Percentiles rank a stretch among this genome's conserved stretches.
Conservation (phyloP, 2,329 filamentous ascomycete genomes). For the Ophiostoma sp. region DNA sequence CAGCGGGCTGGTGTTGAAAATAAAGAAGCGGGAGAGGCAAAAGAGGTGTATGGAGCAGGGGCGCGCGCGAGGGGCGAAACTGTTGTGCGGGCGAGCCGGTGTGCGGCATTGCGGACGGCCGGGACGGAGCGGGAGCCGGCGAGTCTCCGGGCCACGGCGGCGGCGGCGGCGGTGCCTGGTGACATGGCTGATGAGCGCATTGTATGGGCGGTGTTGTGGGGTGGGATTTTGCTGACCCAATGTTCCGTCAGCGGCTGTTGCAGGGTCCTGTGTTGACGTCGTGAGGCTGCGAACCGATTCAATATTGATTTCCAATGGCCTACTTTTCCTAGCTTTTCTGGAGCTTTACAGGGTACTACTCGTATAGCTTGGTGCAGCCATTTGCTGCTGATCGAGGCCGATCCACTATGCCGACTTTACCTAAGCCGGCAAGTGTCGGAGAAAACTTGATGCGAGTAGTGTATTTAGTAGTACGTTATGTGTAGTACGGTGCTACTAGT, state of each 20-base stretch:
- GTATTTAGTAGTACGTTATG: background rate
- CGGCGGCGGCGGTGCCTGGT: constrained; percentile 1
- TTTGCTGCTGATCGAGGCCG: constrained; percentile 11
- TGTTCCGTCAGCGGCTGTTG: background rate
- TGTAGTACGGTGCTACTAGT: background rate
- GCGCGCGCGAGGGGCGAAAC: background rate
- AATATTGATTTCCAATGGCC: background rate
- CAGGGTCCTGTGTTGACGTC: background rate
- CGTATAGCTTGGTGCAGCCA: background rate
- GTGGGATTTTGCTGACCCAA: background rate
- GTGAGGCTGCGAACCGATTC: background rate
- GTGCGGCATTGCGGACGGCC: background rate
- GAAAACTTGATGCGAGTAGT: constrained; percentile 19
- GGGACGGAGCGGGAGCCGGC: background rate
- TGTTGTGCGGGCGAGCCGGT: background rate
- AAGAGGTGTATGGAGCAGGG: background rate
- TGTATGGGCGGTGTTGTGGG: background rate
- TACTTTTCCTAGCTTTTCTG: constrained; percentile 3
- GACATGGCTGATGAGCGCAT: constrained; percentile 12
- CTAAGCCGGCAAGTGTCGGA: constrained; percentile 2
- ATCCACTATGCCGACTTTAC: background rate
- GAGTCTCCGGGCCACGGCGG: constrained; percentile 17
- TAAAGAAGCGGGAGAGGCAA: background rate
- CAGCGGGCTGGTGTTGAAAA: constrained; percentile 30
- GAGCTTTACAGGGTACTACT: background rate